These are phyloP conservation scores for Magnaporthiopsis poae DNA, from an alignment of 2,329 filamentous ascomycete species.

Conservation along the genomic window DNA sequence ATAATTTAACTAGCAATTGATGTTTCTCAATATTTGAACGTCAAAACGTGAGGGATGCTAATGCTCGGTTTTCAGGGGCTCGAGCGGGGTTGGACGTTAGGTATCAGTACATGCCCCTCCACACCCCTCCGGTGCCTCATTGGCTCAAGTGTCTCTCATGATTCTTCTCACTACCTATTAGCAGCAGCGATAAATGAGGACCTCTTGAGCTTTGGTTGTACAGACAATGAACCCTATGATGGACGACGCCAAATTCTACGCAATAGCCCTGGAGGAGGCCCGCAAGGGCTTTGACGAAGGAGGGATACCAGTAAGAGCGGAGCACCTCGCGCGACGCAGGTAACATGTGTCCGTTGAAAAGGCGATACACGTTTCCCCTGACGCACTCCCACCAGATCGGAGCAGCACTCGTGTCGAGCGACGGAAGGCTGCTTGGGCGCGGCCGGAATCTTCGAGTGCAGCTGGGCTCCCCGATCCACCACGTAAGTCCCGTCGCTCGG, in stretches of 20 bases:
- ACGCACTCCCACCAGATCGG: slow-evolving; percentile 32
- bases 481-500: slow-evolving; percentile 38
- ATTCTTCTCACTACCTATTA: too few relatives aligned
- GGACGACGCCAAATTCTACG: slow-evolving; percentile 32
- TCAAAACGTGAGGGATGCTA: neutral
- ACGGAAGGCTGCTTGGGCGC: slow-evolving; percentile 59
- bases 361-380: neutral
- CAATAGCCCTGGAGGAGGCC: slow-evolving; percentile 38
- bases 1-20: neutral
- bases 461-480: slow-evolving; percentile 59
- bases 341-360: neutral
- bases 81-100: neutral
- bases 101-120: neutral
- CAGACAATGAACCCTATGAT: slow-evolving; percentile 21
- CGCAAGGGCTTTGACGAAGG: slow-evolving; percentile 34
- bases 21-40: neutral
- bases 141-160: too few relatives aligned
- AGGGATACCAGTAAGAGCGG: slow-evolving; percentile 34
- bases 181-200: too few relatives aligned
- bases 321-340: neutral
- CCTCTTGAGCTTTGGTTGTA: neutral
- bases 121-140: neutral
- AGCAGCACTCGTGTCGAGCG: slow-evolving; percentile 52
- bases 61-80: neutral
- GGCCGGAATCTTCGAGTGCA: slow-evolving; percentile 72